Evolutionary conservation across 208 protist genomes (phyloP).

Genomic region (Leishmania tropica): DNA sequence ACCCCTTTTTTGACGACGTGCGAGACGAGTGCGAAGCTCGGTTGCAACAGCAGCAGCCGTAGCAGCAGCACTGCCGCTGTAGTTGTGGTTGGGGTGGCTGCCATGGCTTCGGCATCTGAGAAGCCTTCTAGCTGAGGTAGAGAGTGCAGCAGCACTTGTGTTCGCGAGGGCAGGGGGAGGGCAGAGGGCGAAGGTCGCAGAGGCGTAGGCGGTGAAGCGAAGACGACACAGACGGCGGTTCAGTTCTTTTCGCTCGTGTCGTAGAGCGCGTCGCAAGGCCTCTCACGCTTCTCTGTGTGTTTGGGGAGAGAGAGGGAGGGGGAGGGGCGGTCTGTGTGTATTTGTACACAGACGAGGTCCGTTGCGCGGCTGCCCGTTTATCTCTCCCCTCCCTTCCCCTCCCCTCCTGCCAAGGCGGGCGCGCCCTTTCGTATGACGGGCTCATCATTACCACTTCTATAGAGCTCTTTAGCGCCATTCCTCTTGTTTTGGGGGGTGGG

Average conservation of each 20-base stretch:
- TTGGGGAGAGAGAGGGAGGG: too few species aligned
- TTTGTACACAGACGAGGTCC: neutral
- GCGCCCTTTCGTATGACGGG: too few species aligned
- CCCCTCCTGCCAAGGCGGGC: neutral
- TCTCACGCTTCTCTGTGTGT: neutral
- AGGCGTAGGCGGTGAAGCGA: neutral
- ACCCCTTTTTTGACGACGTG: conserved; percentile 87
- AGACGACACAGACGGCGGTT: neutral
- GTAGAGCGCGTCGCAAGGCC: neutral
- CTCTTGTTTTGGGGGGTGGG: neutral
- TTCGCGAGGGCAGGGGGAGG: neutral
- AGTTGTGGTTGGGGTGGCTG: neutral
- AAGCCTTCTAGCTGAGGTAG: neutral
- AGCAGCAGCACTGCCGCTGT: neutral
- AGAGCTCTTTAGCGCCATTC: neutral
- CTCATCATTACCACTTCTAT: neutral
- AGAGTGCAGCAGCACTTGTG: neutral
- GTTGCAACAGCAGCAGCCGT: conserved; percentile 28
- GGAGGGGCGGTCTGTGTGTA: too few species aligned
- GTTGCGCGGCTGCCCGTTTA: neutral
- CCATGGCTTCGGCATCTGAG: neutral
- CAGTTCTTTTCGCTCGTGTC: neutral
- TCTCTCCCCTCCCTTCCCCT: neutral
- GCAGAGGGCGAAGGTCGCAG: neutral
- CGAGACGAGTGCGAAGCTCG: conserved; percentile 42